phyloP scores from a whole-genome alignment of 164 flowering plant genomes.

The Vitis riparia region DNA sequence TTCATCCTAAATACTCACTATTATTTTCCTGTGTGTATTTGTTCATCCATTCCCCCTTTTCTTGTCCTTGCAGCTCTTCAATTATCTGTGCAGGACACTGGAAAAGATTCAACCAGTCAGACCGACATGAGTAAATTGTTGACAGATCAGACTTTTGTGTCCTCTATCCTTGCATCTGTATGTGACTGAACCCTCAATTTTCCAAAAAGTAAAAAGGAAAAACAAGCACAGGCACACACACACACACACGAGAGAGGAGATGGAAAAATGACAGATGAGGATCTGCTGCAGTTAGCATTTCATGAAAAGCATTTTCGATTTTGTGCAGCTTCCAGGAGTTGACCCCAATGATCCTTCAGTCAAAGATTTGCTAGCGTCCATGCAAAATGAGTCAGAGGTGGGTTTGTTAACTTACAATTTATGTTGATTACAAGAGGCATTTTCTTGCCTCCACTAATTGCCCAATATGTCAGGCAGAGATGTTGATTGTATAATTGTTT shows the following conservation, averaged over 20 bases:
- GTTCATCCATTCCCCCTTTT: not conserved
- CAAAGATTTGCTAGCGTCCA: slow-evolving; percentile 84
- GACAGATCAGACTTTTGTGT: slow-evolving; percentile 76
- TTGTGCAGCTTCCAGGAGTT: slow-evolving; percentile 90
- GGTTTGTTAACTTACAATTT: slow-evolving; percentile 17
- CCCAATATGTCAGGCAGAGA: not conserved
- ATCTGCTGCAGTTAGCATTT: no score
- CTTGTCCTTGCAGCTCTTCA: slow-evolving; percentile 69
- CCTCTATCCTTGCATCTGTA: slow-evolving; percentile 84
- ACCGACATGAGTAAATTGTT: slow-evolving; percentile 70
- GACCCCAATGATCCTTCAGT: slow-evolving; percentile 91
- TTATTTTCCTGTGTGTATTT: not conserved
- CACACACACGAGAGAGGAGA: no score
- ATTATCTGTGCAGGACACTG: slow-evolving; percentile 70
- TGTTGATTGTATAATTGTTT: not conserved
- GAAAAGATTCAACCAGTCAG: slow-evolving; percentile 51
- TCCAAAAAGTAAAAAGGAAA: no score
- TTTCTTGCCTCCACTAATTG: not conserved
- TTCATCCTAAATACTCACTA: not conserved
- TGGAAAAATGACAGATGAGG: no score
- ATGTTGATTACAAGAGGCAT: not conserved
- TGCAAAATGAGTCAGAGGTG: slow-evolving; percentile 83
- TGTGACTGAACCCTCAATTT: slow-evolving; percentile 7
- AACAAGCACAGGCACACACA: no score
- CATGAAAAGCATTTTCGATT: not conserved